Evolutionary conservation across 331 rosid genomes (phyloP).

Genomic region (Malus hybrid): DNA sequence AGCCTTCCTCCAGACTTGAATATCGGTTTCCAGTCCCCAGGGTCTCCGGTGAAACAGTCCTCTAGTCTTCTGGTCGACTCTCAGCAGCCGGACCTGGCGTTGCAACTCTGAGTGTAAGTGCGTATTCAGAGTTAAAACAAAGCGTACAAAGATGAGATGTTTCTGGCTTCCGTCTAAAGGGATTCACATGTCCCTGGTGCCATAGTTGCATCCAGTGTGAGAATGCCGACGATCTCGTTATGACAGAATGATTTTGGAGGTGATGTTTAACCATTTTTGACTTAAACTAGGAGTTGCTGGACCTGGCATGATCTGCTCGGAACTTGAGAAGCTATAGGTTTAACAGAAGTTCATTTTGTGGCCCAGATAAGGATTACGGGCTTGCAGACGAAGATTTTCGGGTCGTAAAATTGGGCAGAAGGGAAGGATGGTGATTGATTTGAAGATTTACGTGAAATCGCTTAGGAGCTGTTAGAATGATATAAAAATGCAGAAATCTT

Average conservation of each 20-base stretch:
- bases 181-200: neutral
- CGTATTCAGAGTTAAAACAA: neutral
- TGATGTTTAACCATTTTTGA: conserved; percentile 1
- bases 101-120: conserved; percentile 50
- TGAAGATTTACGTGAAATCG: conserved; percentile 2
- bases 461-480: conserved; percentile 13
- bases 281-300: neutral
- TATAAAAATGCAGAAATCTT: conserved; percentile 19
- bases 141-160: neutral
- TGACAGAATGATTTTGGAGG: neutral
- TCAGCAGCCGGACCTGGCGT: conserved; percentile 92
- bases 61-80: conserved; percentile 76
- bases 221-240: neutral
- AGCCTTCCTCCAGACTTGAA: conserved; percentile 87
- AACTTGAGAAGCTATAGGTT: neutral
- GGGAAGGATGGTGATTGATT: conserved; percentile 3
- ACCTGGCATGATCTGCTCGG: neutral
- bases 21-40: conserved; percentile 76
- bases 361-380: conserved; percentile 8
- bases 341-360: neutral
- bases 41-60: conserved; percentile 73
- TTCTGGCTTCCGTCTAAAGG: neutral
- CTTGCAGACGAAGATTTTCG: neutral
- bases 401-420: neutral
- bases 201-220: neutral